Base-by-base conservation (phyloP, 768 basidiomycete genomes). In the Pulveroboletus sp. region DNA sequence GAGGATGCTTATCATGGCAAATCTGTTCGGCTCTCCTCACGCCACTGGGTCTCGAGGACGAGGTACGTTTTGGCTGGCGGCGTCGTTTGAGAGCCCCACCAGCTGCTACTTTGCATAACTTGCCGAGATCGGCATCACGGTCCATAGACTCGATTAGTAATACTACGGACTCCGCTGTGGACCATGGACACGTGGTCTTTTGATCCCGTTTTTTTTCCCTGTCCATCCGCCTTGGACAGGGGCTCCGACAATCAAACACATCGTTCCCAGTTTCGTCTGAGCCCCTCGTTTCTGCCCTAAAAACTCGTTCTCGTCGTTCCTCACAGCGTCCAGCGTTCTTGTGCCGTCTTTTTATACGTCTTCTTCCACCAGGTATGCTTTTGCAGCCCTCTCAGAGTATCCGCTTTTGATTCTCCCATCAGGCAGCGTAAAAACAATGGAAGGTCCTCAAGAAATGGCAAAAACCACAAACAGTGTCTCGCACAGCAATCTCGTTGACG, bases 191-290 rank as follows among this genome's bases (percentile, higher is more conserved):
- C 66, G 65, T 67, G 65, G 43, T 50, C 53, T 46, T 62, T 64
- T 67, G 64, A 67, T 66, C 61, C 66, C 48, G 21, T 63, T 66
- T 66, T 66, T n/a, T 67, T 68, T 63, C 66, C 64, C 59, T 65
- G 66, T 63, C 60, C 50, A 56, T 59, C 66, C 58, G 63, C 53
- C 51, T 61, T 66, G 61, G 65, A 68, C 65, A 67, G 65, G 65
- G 65, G 65, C 65, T 67, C 64, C 61, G 66, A 68, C 65, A 68
- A 68, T 68, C 66, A 21, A 54, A 68, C 65, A 47, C 61, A 64
- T 58, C 59, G 46, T 49, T 59, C 51, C 54, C 56, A 55, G 58
- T 49, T 39, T 28, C 53, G 39, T 33, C 48, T 41, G 21, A 43
- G 55, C 31, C 57, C 39, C 38, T 52, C 51, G 17, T 50, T 59